These are phyloP conservation scores for Sporothrix variecibatus DNA, from an alignment of 2,329 filamentous ascomycete genomes.

Conservation along the genomic window DNA sequence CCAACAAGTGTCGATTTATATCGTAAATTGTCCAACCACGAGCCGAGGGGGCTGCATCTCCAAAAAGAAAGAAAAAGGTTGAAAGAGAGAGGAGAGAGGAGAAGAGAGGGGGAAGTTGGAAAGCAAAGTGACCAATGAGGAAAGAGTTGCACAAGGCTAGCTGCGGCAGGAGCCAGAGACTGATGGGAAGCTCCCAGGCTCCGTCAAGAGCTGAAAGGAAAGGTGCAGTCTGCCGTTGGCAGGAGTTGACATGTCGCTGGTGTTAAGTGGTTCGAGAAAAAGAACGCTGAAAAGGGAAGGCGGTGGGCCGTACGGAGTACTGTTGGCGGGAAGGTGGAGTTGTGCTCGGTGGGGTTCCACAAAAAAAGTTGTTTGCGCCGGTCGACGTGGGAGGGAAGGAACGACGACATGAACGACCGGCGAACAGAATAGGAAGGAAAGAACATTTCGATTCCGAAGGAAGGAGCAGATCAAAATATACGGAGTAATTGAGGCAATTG, in stretches of 20 bases:
- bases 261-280: background rate
- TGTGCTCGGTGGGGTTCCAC: constrained; percentile 17
- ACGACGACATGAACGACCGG: background rate
- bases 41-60: constrained; percentile 13
- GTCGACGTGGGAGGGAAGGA: background rate
- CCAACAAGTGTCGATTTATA: background rate
- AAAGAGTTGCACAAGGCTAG: constrained; percentile 18
- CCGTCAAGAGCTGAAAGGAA: background rate
- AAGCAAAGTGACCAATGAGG: constrained; percentile 14
- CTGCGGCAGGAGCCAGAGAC: background rate
- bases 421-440: background rate
- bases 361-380: constrained; percentile 7
- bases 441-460: background rate
- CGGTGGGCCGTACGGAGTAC: constrained; percentile 14
- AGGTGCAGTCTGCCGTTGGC: background rate
- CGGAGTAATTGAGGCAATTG: background rate
- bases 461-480: background rate
- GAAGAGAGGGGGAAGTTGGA: background rate
- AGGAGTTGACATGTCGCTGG: background rate
- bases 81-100: background rate
- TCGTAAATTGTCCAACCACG: constrained; percentile 50
- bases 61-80: background rate
- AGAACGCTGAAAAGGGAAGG: constrained; percentile 17
- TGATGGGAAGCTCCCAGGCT: background rate
- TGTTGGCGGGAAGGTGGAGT: background rate